These are phyloP conservation scores for Inonotus obliquus DNA, from an alignment of 1,284 basidiomycete species.

Conservation along the genomic window DNA sequence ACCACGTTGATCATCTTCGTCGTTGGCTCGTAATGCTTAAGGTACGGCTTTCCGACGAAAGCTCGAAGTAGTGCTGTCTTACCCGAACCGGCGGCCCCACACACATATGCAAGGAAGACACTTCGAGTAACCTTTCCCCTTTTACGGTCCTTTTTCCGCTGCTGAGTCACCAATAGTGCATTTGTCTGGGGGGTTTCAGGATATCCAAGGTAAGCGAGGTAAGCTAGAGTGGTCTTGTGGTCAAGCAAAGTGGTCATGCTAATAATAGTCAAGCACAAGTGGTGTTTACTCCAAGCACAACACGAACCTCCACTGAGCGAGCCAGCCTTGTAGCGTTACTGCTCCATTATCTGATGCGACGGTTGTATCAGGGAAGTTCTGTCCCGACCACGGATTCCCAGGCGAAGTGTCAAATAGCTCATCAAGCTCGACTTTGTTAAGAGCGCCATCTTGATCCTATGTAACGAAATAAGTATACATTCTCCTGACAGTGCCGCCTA, in stretches of 20 bases:
- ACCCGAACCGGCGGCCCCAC: constrained; percentile 93
- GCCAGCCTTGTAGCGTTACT: constrained; percentile 95
- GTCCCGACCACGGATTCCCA: constrained; percentile 86
- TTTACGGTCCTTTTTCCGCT: constrained; percentile 81
- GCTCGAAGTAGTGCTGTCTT: constrained; percentile 86
- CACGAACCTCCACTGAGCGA: constrained; percentile 93
- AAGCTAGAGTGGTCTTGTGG: constrained; percentile 87
- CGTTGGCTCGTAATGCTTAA: constrained; percentile 76
- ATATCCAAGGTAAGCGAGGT: constrained; percentile 94
- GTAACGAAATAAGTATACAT: constrained; percentile 11
- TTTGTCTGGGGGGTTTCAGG: constrained; percentile 70
- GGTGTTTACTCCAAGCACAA: background rate
- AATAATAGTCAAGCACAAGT: background rate
- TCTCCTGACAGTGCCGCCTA: background rate
- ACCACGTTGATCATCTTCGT: constrained; percentile 90
- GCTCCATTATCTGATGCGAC: constrained; percentile 86
- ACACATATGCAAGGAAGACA: constrained; percentile 89
- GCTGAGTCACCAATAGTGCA: constrained; percentile 77
- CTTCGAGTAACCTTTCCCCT: constrained; percentile 86
- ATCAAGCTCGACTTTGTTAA: constrained; percentile 82
- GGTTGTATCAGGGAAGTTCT: constrained; percentile 88
- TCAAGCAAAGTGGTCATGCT: constrained; percentile 97
- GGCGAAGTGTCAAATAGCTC: constrained; percentile 93
- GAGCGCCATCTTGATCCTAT: constrained; percentile 91
- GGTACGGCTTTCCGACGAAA: constrained; percentile 81